Conservation (phyloP, 306 rosid genomes). For the Luffa aegyptiaca region DNA sequence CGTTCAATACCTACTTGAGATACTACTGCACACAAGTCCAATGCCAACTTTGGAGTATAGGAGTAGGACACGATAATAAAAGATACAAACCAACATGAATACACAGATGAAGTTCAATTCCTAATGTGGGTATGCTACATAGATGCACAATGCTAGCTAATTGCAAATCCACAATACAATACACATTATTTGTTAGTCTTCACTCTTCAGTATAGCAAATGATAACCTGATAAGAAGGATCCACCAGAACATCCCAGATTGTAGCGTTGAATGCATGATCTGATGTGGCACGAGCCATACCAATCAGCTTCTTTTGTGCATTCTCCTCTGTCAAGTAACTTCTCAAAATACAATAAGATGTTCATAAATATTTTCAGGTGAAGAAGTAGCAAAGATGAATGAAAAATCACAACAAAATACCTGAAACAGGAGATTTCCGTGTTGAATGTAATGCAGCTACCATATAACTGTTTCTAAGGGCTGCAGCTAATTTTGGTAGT, state of each 20-base stretch:
- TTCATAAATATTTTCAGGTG: slow-evolving; percentile 55
- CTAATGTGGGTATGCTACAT: not conserved
- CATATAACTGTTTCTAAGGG: slow-evolving; percentile 85
- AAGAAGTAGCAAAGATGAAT: slow-evolving; percentile 14
- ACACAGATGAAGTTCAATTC: not conserved
- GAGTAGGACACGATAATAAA: not conserved
- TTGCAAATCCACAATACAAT: not conserved
- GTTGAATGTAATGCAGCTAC: slow-evolving; percentile 80
- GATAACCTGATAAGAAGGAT: slow-evolving; percentile 66
- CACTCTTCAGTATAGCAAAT: not conserved
- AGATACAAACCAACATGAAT: not conserved
- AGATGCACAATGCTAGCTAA: not conserved
- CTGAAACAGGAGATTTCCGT: slow-evolving; percentile 61
- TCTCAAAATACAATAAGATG: slow-evolving; percentile 94
- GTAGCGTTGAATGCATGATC: slow-evolving; percentile 99
- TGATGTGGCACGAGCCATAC: slow-evolving; percentile 98
- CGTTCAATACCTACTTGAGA: not conserved
- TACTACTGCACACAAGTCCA: not conserved
- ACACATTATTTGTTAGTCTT: not conserved
- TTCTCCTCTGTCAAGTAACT: slow-evolving; percentile 94
- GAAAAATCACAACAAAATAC: slow-evolving; percentile 29
- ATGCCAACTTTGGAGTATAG: not conserved
- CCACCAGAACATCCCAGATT: slow-evolving; percentile 97
- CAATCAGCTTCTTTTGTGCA: slow-evolving; percentile 68
- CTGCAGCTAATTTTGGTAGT: slow-evolving; percentile 66